These are phyloP conservation scores for Ceratobasidium sp. DNA, from an alignment of 1,284 basidiomycete species.

Conservation along the genomic window DNA sequence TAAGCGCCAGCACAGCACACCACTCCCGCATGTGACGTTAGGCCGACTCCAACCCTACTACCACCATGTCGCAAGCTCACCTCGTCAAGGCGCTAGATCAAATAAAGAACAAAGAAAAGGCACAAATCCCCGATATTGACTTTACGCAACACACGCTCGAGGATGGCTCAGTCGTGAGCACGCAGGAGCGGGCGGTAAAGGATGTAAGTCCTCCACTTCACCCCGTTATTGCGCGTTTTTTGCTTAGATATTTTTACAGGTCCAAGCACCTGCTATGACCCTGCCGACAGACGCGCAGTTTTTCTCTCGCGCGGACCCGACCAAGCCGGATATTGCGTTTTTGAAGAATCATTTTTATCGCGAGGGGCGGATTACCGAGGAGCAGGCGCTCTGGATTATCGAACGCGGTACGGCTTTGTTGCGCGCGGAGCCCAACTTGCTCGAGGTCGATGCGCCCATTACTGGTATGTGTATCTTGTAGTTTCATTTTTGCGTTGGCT, in stretches of 20 bases:
- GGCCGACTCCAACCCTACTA: not conserved
- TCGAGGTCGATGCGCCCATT: conserved; percentile 93
- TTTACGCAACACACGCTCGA: conserved; percentile 91
- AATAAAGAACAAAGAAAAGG: conserved; percentile 61
- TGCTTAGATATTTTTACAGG: conserved; percentile 63
- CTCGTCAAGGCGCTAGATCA: conserved; percentile 80
- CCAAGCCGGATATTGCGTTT: conserved; percentile 95
- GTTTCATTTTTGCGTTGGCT: not conserved
- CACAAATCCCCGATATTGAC: conserved; percentile 79
- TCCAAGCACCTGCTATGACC: conserved; percentile 94
- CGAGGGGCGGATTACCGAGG: conserved; percentile 91
- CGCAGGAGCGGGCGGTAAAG: conserved; percentile 87
- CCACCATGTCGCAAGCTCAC: conserved; percentile 61
- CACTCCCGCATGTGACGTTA: not conserved
- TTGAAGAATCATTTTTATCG: conserved; percentile 99
- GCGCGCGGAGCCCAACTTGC: conserved; percentile 86
- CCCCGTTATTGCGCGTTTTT: conserved; percentile 16
- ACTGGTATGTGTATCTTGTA: conserved; percentile 73
- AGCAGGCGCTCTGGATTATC: conserved; percentile 90
- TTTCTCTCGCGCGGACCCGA: conserved; percentile 83
- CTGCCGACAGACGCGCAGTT: conserved; percentile 95
- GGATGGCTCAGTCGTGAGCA: conserved; percentile 87
- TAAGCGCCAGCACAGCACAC: conserved; percentile 2
- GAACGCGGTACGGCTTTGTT: conserved; percentile 85
- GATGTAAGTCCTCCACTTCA: conserved; percentile 68